These are phyloP conservation scores for Pseudopyricularia cyperi DNA, from an alignment of 2,329 filamentous ascomycete species.

Conservation along the genomic window DNA sequence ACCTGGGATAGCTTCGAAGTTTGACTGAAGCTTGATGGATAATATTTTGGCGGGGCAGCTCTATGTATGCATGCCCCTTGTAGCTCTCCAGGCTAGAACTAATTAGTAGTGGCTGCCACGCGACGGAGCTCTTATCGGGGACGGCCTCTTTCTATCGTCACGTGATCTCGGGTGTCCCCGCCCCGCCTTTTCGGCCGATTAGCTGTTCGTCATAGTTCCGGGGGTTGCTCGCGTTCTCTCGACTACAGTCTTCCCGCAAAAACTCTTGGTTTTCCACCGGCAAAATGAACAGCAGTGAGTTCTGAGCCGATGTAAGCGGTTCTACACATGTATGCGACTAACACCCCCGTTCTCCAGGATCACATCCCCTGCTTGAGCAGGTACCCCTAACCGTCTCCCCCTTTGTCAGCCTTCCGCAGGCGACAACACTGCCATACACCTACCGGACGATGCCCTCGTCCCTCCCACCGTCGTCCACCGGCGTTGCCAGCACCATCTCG, in stretches of 20 bases:
- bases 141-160: background rate
- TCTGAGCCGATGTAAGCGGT: no score
- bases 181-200: no score
- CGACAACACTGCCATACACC: conserved; percentile 87
- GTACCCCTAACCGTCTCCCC: conserved; percentile 88
- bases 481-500: conserved; percentile 10
- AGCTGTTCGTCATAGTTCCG: no score
- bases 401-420: conserved; percentile 79
- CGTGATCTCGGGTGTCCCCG: conserved; percentile 5
- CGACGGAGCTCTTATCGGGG: background rate
- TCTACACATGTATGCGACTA: background rate
- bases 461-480: conserved; percentile 59
- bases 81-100: no score
- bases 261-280: conserved; percentile 1
- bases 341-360: conserved; percentile 31
- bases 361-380: conserved; percentile 82
- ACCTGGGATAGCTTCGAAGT: background rate
- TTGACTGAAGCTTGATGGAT: background rate
- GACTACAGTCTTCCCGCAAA: no score
- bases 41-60: background rate
- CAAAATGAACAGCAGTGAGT: background rate
- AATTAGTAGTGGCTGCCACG: no score
- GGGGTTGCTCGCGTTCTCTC: no score
- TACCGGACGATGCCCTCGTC: conserved; percentile 85
- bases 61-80: no score